Evolutionary conservation across 1,284 basidiomycete species (phyloP).

Genomic region (Sanghuangporus weigelae): DNA sequence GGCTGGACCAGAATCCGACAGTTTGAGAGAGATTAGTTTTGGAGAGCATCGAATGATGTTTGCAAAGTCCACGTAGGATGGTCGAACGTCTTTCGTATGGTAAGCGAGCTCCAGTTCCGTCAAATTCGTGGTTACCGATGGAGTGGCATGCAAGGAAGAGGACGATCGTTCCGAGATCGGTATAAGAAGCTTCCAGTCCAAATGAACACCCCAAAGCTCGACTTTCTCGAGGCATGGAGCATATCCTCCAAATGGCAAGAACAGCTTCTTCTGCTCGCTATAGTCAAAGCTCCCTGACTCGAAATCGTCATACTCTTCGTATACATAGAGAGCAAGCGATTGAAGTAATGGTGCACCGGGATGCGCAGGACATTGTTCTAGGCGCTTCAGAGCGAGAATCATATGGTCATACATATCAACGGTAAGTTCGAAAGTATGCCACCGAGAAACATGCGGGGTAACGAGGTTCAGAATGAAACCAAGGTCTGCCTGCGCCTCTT

Average conservation of each 20-base stretch:
- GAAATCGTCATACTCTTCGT: constrained; percentile 33
- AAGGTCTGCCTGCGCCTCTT: constrained; percentile 27
- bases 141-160: not conserved
- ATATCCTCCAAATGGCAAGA: constrained; percentile 39
- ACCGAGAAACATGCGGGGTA: constrained; percentile 45
- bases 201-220: constrained; percentile 57
- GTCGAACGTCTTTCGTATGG: constrained; percentile 52
- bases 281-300: constrained; percentile 33
- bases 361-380: constrained; percentile 38
- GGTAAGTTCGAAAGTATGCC: constrained; percentile 43
- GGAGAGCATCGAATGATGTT: constrained; percentile 45
- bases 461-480: constrained; percentile 42
- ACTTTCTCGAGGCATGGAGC: constrained; percentile 46
- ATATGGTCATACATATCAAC: constrained; percentile 43
- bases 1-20: constrained; percentile 49
- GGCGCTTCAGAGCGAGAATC: constrained; percentile 33
- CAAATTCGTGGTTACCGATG: constrained; percentile 37
- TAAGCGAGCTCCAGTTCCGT: constrained; percentile 50
- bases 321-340: constrained; percentile 43
- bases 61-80: constrained; percentile 44
- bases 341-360: constrained; percentile 37
- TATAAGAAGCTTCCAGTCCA: constrained; percentile 47
- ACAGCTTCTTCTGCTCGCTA: constrained; percentile 29
- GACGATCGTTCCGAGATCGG: not conserved
- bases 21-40: constrained; percentile 40